Evolutionary conservation across 164 flowering plant species (phyloP).

Genomic region (Magnolia sinica): DNA sequence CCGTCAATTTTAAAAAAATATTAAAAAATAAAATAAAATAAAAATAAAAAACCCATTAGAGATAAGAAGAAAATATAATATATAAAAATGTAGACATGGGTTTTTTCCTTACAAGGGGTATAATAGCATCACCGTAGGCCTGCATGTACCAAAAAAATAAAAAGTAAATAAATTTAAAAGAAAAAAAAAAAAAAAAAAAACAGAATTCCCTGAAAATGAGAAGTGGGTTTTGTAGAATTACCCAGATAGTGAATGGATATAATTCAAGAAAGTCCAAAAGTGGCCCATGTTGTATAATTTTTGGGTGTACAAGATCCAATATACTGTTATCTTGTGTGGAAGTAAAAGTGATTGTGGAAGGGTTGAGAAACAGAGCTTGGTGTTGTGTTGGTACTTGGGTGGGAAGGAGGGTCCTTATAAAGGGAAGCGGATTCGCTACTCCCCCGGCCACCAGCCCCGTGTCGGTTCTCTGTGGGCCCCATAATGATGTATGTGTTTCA

Average conservation of each 20-base stretch:
- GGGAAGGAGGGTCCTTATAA: not conserved
- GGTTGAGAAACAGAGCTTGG: not conserved
- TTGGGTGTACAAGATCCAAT: not conserved
- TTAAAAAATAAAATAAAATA: not conserved
- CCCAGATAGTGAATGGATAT: conserved; percentile 65
- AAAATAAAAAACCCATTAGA: not conserved
- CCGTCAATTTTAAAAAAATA: not conserved
- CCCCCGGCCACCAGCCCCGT: too few relatives aligned
- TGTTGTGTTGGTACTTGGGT: not conserved
- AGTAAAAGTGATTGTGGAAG: not conserved
- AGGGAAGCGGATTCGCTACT: too few relatives aligned
- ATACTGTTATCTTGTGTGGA: not conserved
- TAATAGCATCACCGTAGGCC: conserved; percentile 75
- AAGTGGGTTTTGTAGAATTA: conserved; percentile 14
- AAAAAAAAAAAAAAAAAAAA: not conserved
- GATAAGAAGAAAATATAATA: not conserved
- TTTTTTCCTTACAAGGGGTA: conserved; percentile 69
- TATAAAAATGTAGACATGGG: not conserved
- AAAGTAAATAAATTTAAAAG: not conserved
- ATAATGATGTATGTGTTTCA: too few relatives aligned
- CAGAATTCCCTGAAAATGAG: not conserved
- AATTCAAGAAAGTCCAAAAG: conserved; percentile 55
- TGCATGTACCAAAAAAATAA: conserved; percentile 26
- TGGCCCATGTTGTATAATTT: conserved; percentile 35
- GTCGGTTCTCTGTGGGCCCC: too few relatives aligned